Evolutionary conservation across 345 rosid genomes (phyloP), one percentile per base, ranked within the genome.

Genomic region (Murraya paniculata): DNA sequence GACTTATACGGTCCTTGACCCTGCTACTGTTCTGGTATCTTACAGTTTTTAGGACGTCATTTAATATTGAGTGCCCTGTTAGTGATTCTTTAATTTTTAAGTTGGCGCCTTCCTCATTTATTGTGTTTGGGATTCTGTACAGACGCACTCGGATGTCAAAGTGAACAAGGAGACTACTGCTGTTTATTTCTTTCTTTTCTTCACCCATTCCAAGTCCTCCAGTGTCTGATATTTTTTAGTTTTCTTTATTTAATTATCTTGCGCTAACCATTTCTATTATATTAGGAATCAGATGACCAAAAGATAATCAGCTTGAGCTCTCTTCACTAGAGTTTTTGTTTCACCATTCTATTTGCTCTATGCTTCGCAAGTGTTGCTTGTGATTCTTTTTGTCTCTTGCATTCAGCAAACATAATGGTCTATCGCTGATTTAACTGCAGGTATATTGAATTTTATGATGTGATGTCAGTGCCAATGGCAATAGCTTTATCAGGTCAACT

Each of bases 391-490:
- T 9, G 68, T 38, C 72, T 75, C 53, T 62, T 58, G 57, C 79
- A 59, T 83, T 77, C 82, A 72, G 81, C 84, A 78, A 84, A 83
- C 71, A 82, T 87, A 87, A 83, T 71, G 82, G 41, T 78, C 31
- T 74, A 80, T 77, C n/a, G 18, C 60, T 77, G 31, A 8, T 80
- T 35, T 72, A 77, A 76, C 74, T 91, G 93, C 91, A 93, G 98
- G 91, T 95, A 95, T 85, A 90, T 95, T 58, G 98, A 95, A 83
- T 95, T 93, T 82, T 93, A 91, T 55, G 97, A 95, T 84, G 95
- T 86, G 60, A 93, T 93, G 98, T 91, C 95, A 41, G 98, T 93
- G 73, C 98, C 98, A 30, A 91, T 92, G 97, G 98, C 97, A n/a
- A 93, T 95, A 84, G 97, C 98, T 33, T 82, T 91, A 61, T 93